Percentiles rank a stretch among this genome's conserved stretches.
These are phyloP conservation scores for Phytophthora multivora DNA, from an alignment of 352 stramenopile genomes.

Conservation along the genomic window DNA sequence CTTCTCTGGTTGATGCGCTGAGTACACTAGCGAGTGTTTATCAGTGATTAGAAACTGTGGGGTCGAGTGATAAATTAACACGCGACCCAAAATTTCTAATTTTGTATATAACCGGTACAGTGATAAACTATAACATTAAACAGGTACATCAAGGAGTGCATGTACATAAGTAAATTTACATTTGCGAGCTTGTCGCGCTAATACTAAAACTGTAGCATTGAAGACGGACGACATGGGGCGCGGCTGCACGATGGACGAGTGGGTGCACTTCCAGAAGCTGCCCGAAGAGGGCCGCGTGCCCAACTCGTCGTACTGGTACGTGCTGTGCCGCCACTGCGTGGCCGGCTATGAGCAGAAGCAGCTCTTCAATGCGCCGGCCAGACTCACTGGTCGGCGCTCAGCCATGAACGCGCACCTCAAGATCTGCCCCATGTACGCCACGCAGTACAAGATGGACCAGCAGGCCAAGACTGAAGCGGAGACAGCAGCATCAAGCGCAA, in stretches of 20 bases:
- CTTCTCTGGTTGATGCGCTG: too few relatives aligned
- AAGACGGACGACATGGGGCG: constrained; percentile 55
- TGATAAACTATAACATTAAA: too few relatives aligned
- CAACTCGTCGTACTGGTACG: constrained; percentile 86
- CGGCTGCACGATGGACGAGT: constrained; percentile 82
- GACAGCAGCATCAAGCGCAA: neutral
- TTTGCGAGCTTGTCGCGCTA: too few relatives aligned
- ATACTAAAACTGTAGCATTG: neutral
- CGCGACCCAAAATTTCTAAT: too few relatives aligned
- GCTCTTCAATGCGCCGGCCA: constrained; percentile 55
- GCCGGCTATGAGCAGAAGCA: constrained; percentile 68
- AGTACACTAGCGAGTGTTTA: too few relatives aligned
- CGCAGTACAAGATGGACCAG: constrained; percentile 72
- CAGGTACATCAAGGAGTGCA: too few relatives aligned
- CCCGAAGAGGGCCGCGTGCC: constrained; percentile 65
- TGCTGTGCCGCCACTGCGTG: constrained; percentile 76
- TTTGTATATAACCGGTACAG: too few relatives aligned
- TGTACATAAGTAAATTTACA: too few relatives aligned
- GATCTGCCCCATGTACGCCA: constrained; percentile 65
- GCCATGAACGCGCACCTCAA: constrained; percentile 83
- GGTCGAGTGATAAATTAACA: too few relatives aligned
- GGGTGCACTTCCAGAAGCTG: constrained; percentile 80
- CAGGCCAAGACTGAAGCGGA: constrained; percentile 19
- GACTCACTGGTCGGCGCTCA: constrained; percentile 72
- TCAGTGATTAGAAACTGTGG: too few relatives aligned